These are phyloP conservation scores for Tilletia horrida DNA, from an alignment of 1,284 basidiomycete species.

Conservation along the genomic window DNA sequence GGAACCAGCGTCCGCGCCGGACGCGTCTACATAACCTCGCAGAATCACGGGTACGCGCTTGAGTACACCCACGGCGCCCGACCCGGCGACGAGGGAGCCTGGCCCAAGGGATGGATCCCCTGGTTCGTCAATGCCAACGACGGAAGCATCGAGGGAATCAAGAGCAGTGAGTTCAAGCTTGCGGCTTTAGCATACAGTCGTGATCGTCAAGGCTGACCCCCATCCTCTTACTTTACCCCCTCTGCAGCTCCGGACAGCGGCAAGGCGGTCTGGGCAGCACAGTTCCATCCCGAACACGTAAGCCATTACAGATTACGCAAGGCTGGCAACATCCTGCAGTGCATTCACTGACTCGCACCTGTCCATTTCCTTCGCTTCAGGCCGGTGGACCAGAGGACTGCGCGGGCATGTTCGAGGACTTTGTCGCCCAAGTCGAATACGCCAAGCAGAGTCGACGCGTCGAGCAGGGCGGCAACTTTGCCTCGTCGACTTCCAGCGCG, in stretches of 20 bases:
- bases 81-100: slow-evolving; percentile 45
- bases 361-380: slow-evolving; percentile 14
- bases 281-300: slow-evolving; percentile 51
- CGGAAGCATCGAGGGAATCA: slow-evolving; percentile 51
- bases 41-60: slow-evolving; percentile 59
- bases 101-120: slow-evolving; percentile 51
- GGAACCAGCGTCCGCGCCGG: slow-evolving; percentile 85
- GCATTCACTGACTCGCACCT: neutral
- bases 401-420: slow-evolving; percentile 52
- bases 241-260: slow-evolving; percentile 29
- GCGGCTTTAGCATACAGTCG: slow-evolving; percentile 15
- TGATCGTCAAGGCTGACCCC: neutral
- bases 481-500: neutral
- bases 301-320: neutral
- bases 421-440: slow-evolving; percentile 43
- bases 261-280: slow-evolving; percentile 48
- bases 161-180: slow-evolving; percentile 30
- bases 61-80: slow-evolving; percentile 20
- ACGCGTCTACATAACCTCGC: slow-evolving; percentile 86
- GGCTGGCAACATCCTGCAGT: neutral
- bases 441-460: slow-evolving; percentile 13
- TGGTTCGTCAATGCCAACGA: slow-evolving; percentile 55
- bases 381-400: slow-evolving; percentile 53
- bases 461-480: neutral
- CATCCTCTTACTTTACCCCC: neutral